Conservation (phyloP, 129 eudicot species). For the Scalesia atractyloides region DNA sequence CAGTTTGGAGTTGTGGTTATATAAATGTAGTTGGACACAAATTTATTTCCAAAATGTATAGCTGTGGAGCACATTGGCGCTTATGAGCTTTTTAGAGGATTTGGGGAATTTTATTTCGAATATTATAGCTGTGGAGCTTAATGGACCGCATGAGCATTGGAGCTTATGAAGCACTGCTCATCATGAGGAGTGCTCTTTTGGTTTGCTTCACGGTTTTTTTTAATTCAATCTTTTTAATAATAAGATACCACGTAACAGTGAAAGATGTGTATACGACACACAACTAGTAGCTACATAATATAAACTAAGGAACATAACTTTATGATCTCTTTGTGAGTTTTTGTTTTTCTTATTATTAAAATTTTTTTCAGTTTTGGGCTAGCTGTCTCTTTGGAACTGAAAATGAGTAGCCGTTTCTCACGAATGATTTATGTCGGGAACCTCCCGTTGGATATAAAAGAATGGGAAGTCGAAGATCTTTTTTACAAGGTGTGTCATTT, state of each 20-base stretch:
- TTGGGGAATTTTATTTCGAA: slow-evolving; percentile 68
- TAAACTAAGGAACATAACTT: background rate
- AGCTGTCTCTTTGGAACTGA: slow-evolving; percentile 26
- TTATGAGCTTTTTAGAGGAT: slow-evolving; percentile 73
- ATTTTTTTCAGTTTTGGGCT: slow-evolving; percentile 38
- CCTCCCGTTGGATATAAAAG: slow-evolving; percentile 85
- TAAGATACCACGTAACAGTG: slow-evolving; percentile 30
- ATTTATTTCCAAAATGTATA: slow-evolving; percentile 60
- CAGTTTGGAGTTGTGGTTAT: slow-evolving; percentile 75
- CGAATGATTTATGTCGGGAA: slow-evolving; percentile 96
- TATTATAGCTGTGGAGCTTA: slow-evolving; percentile 77
- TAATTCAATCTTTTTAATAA: slow-evolving; percentile 38
- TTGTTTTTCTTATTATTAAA: background rate
- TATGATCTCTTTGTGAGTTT: slow-evolving; percentile 18
- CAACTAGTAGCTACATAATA: slow-evolving; percentile 6
- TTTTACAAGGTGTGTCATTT: slow-evolving; percentile 73
- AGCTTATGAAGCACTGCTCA: slow-evolving; percentile 97
- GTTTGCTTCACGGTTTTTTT: slow-evolving; percentile 84
- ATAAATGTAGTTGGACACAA: slow-evolving; percentile 47
- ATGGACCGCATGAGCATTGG: slow-evolving; percentile 91
- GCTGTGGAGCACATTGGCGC: slow-evolving; percentile 96
- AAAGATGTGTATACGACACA: slow-evolving; percentile 28
- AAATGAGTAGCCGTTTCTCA: slow-evolving; percentile 94
- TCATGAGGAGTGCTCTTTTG: slow-evolving; percentile 93
- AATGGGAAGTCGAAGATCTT: slow-evolving; percentile 85